Conservation (phyloP, 1,139 yeast species). For the Pneumocystis sp. region DNA sequence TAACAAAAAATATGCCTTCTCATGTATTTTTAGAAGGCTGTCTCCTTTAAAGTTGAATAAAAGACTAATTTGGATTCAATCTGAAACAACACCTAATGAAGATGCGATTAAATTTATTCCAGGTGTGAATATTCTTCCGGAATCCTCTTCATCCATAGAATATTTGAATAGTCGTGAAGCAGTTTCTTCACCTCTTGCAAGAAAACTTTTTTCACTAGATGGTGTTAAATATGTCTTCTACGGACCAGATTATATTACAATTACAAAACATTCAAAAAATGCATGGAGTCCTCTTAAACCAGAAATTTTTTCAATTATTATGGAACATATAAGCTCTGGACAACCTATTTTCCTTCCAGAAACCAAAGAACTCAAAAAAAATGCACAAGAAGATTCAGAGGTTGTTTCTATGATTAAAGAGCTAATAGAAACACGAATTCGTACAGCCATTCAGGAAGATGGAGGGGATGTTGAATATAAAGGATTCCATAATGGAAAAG, state of each 20-base stretch:
- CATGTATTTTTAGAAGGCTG: not conserved
- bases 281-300: conserved; percentile 75
- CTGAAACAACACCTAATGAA: conserved; percentile 73
- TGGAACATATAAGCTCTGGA: conserved; percentile 73
- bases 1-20: not conserved
- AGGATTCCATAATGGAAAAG: conserved; percentile 60
- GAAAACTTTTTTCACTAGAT: conserved; percentile 59
- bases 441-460: conserved; percentile 75
- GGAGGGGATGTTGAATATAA: conserved; percentile 47
- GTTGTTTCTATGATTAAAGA: conserved; percentile 86
- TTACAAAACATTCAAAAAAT: conserved; percentile 46
- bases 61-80: conserved; percentile 27
- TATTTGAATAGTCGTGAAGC: conserved; percentile 59
- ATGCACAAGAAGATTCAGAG: conserved; percentile 54
- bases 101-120: conserved; percentile 87
- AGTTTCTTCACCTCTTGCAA: conserved; percentile 67
- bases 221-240: conserved; percentile 69
- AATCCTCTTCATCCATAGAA: conserved; percentile 34
- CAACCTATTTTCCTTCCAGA: conserved; percentile 36
- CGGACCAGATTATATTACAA: conserved; percentile 74
- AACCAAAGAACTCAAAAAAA: conserved; percentile 36
- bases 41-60: not conserved
- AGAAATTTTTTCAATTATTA: conserved; percentile 68
- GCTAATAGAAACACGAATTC: conserved; percentile 76
- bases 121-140: conserved; percentile 41